These are phyloP conservation scores for Annulohypoxylon maeteangense DNA, from an alignment of 495 filamentous ascomycete genomes.

Conservation along the genomic window DNA sequence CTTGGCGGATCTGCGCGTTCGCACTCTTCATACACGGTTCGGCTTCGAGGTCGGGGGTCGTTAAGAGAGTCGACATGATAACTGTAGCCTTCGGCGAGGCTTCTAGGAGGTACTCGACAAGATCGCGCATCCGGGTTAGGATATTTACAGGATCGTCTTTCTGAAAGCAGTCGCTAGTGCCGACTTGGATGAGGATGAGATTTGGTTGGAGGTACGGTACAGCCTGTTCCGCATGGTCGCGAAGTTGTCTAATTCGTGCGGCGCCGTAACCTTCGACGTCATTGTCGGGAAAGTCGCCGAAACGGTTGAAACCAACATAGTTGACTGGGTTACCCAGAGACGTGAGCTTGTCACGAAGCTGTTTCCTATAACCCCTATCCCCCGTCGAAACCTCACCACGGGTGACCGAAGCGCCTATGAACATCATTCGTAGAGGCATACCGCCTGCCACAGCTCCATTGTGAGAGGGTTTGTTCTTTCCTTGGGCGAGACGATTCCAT, in stretches of 20 bases:
- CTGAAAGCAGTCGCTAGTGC: slow-evolving; percentile 48
- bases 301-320: slow-evolving; percentile 46
- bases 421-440: slow-evolving; percentile 46
- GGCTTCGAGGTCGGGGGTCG: slow-evolving; percentile 42
- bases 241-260: slow-evolving; percentile 42
- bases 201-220: slow-evolving; percentile 44
- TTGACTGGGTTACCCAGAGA: slow-evolving; percentile 44
- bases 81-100: slow-evolving; percentile 42
- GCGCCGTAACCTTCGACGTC: slow-evolving; percentile 46
- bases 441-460: slow-evolving; percentile 31
- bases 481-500: slow-evolving; percentile 21
- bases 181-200: slow-evolving; percentile 47
- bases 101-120: slow-evolving; percentile 39
- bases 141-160: slow-evolving; percentile 43
- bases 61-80: slow-evolving; percentile 36
- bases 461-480: slow-evolving; percentile 2
- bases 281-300: slow-evolving; percentile 47
- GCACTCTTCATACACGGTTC: slow-evolving; percentile 48
- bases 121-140: slow-evolving; percentile 39
- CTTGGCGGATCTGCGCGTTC: slow-evolving; percentile 48
- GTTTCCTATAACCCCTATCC: slow-evolving; percentile 44
- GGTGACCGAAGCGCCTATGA: slow-evolving; percentile 44
- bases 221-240: slow-evolving; percentile 29
- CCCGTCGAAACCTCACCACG: slow-evolving; percentile 46
- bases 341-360: slow-evolving; percentile 42